Base-by-base conservation (phyloP, 768 basidiomycete species). In the Thelephora ganbajun region DNA sequence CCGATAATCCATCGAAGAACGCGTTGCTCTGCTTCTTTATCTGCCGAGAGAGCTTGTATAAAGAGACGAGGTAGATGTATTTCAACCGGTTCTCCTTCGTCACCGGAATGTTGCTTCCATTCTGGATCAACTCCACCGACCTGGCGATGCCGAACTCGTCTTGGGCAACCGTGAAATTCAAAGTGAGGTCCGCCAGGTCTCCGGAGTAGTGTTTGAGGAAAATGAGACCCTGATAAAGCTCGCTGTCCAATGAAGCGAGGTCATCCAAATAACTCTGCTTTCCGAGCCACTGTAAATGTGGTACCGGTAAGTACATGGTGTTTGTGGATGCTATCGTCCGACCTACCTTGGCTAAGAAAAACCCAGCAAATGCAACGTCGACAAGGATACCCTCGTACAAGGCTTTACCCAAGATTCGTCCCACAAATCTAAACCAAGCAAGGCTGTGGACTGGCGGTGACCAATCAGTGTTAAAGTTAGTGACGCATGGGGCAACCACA, bases 311-410 rank as follows among this genome's bases (percentile, higher is more conserved):
- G 26, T 30, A 9, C 26, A 4, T 14, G 26, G 18, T n/a, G n/a
- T n/a, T n/a, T n/a, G n/a, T n/a, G n/a, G n/a, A n/a, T n/a, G n/a
- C n/a, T n/a, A n/a, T n/a, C n/a, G n/a, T n/a, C n/a, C n/a, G n/a
- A 56, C 64, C 33, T 45, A 83, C 80, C 73, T 90, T 92, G 6
- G 86, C 77, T 47, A 96, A 70, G 72, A 98, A 98, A 70, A 98
- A 99, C 2, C 80, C 78, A 2, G 96, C 93, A 61, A 98, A 98
- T 0, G 84, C 85, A 2, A 97, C 90, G 53, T 97, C 91, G 13
- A 94, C 81, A 6, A 99, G 69, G 42, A 98, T 96, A 1, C 93
- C 92, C 46, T 97, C 89, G 56, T 99, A 98, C 60, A 99, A 71
- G 0, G 94, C 96, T 61, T 98, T 98, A 4, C 94, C 94, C 1